Percentiles rank a stretch among this genome's conserved stretches.
Evolutionary conservation across 371 early-diverging fungal species (phyloP).

Genomic region (Zychaea mexicana): DNA sequence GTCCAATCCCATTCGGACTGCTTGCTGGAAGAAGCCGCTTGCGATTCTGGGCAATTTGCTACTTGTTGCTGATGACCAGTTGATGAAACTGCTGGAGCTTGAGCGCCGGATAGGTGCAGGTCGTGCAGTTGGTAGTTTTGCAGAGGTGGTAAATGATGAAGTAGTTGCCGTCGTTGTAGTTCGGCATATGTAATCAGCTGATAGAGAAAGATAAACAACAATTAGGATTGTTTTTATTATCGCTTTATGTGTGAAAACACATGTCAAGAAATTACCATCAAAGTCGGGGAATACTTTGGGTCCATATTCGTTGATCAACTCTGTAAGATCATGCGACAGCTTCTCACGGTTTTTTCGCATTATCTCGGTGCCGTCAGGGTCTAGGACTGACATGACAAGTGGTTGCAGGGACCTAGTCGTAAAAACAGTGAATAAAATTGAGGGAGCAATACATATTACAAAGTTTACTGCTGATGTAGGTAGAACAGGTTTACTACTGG

Average conservation of each 20-base stretch:
- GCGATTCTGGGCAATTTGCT: slow-evolving; percentile 30
- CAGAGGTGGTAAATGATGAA: neutral
- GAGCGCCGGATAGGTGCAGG: slow-evolving; percentile 16
- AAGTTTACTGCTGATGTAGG: too few species aligned
- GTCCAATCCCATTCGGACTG: slow-evolving; percentile 53
- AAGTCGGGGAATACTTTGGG: slow-evolving; percentile 86
- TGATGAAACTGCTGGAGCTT: slow-evolving; percentile 23
- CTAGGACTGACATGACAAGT: slow-evolving; percentile 74
- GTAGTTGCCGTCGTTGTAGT: neutral
- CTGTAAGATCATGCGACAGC: slow-evolving; percentile 77
- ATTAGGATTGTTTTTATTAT: neutral
- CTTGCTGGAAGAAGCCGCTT: slow-evolving; percentile 34
- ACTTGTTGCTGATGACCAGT: slow-evolving; percentile 14
- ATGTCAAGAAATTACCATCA: slow-evolving; percentile 50
- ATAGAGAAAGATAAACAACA: neutral
- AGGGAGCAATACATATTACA: too few species aligned
- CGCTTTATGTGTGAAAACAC: neutral
- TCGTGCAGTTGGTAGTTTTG: neutral
- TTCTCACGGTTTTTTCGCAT: slow-evolving; percentile 69
- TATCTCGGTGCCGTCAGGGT: slow-evolving; percentile 59
- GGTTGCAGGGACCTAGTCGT: slow-evolving; percentile 79
- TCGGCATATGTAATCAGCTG: slow-evolving; percentile 3
- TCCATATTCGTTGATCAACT: slow-evolving; percentile 84
- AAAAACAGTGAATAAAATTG: too few species aligned
- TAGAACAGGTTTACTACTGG: too few species aligned